These are phyloP conservation scores for Byssothecium circinans DNA, from an alignment of 2,329 filamentous ascomycete genomes.

Conservation along the genomic window DNA sequence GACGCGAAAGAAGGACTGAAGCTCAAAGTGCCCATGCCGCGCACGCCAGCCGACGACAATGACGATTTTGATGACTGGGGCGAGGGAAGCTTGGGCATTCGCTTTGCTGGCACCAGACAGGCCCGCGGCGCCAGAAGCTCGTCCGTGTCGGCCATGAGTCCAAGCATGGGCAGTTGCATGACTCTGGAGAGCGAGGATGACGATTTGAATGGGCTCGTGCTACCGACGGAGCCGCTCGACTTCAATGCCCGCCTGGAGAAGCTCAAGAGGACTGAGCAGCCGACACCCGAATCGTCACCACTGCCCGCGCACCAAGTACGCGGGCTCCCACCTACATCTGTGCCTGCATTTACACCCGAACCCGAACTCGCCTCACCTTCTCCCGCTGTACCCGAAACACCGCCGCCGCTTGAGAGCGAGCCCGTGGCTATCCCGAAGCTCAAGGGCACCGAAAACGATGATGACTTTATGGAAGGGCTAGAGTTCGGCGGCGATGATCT, in stretches of 20 bases:
- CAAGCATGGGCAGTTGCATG: constrained; percentile 87
- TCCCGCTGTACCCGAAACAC: constrained; percentile 14
- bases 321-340: constrained; percentile 35
- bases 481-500: constrained; percentile 83
- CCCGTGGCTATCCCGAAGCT: constrained; percentile 15
- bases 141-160: constrained; percentile 84
- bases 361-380: constrained; percentile 19
- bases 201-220: constrained; percentile 81
- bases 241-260: constrained; percentile 77
- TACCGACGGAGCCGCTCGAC: constrained; percentile 82
- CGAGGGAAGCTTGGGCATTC: constrained; percentile 87
- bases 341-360: constrained; percentile 21
- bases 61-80: constrained; percentile 92
- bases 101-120: constrained; percentile 82
- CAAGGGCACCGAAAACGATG: constrained; percentile 45
- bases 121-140: constrained; percentile 82
- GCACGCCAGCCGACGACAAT: constrained; percentile 56
- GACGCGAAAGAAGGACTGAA: constrained; percentile 42
- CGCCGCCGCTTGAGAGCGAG: constrained; percentile 25
- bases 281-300: constrained; percentile 24
- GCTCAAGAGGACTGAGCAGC: constrained; percentile 57
- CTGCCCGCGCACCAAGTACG: constrained; percentile 21
- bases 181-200: constrained; percentile 94
- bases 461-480: constrained; percentile 84
- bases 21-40: constrained; percentile 49